Conservation (phyloP, 192 early-diverging fungal species). For the Pecoramyces ruminantium region DNA sequence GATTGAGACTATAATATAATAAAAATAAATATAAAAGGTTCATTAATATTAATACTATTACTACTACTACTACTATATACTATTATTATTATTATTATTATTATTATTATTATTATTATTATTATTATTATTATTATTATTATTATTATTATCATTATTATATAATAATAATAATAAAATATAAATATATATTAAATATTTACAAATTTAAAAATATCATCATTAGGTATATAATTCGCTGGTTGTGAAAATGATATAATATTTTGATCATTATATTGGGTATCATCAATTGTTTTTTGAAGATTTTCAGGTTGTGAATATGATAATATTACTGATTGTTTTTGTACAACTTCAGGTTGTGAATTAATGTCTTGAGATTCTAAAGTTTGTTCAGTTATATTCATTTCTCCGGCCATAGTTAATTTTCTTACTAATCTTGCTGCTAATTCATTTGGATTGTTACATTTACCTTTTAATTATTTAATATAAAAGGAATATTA, state of each 20-base stretch:
- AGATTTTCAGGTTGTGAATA: slow-evolving; percentile 29
- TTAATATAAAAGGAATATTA: not conserved
- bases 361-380: not conserved
- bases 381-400: not conserved
- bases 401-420: slow-evolving; percentile 6
- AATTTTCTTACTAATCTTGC: slow-evolving; percentile 27
- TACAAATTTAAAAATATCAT: not conserved
- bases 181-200: not conserved
- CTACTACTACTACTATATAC: too few relatives aligned
- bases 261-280: slow-evolving; percentile 1
- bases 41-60: too few relatives aligned
- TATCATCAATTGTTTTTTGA: slow-evolving; percentile 8
- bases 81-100: too few relatives aligned
- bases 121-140: too few relatives aligned
- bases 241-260: slow-evolving; percentile 30
- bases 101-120: too few relatives aligned
- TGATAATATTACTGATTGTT: slow-evolving; percentile 13
- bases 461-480: slow-evolving; percentile 16
- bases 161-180: too few relatives aligned
- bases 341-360: not conserved
- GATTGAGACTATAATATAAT: not conserved
- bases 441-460: slow-evolving; percentile 33
- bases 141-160: too few relatives aligned
- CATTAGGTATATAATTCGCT: not conserved
- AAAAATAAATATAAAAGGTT: too few relatives aligned